phyloP scores from a whole-genome alignment of 768 basidiomycete genomes.

The Lentinula edodes region DNA sequence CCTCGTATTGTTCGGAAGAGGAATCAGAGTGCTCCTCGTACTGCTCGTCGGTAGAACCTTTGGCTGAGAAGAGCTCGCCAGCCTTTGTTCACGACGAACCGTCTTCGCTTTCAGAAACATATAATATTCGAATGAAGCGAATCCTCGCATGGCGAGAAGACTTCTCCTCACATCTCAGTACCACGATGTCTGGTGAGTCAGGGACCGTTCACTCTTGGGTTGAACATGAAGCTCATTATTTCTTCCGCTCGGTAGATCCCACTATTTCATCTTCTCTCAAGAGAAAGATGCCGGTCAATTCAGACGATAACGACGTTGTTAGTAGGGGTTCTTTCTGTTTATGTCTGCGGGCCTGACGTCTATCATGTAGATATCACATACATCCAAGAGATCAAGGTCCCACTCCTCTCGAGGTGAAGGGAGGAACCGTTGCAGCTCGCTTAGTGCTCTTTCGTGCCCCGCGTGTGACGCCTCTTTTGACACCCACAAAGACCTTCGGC shows the following conservation, averaged over 20 bases:
- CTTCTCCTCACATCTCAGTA: slow-evolving; percentile 38
- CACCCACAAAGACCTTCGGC: slow-evolving; percentile 51
- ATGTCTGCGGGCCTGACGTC: slow-evolving; percentile 11
- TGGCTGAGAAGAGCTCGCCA: slow-evolving; percentile 26
- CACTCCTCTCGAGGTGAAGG: slow-evolving; percentile 28
- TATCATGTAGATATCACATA: slow-evolving; percentile 39
- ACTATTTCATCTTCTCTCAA: slow-evolving; percentile 34
- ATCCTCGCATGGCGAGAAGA: slow-evolving; percentile 69
- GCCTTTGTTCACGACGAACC: slow-evolving; percentile 18
- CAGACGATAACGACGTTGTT: slow-evolving; percentile 30
- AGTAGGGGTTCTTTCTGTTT: slow-evolving; percentile 14
- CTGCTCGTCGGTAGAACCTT: slow-evolving; percentile 59
- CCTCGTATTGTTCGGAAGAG: slow-evolving; percentile 31
- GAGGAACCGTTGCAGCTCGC: slow-evolving; percentile 23
- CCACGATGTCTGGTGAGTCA: slow-evolving; percentile 34
- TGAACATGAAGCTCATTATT: neutral
- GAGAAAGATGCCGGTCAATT: slow-evolving; percentile 38
- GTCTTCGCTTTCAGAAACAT: slow-evolving; percentile 40
- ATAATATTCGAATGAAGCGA: slow-evolving; percentile 52
- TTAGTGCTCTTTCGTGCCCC: slow-evolving; percentile 60
- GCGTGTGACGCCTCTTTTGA: slow-evolving; percentile 69
- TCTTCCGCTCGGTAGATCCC: slow-evolving; percentile 16
- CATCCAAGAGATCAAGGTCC: slow-evolving; percentile 52
- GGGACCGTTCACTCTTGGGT: neutral
- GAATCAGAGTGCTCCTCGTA: slow-evolving; percentile 54